phyloP scores from a whole-genome alignment of 2,329 filamentous ascomycete genomes.

The Mycosphaerella sp. region DNA sequence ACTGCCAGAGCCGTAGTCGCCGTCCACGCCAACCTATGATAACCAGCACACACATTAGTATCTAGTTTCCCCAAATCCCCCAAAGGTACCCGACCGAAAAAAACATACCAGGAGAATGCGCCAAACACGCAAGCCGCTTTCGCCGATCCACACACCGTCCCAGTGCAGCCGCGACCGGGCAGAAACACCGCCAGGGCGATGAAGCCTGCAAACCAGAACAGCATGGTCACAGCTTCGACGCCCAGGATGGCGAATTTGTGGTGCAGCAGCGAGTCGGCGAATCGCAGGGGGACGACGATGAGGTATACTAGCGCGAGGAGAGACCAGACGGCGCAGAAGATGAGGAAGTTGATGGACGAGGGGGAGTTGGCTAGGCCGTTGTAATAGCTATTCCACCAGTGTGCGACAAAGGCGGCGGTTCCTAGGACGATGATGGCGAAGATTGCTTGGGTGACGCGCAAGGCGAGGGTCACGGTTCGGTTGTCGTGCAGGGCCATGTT shows the following conservation, averaged over 20 bases:
- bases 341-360: slow-evolving; percentile 63
- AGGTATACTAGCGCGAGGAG: slow-evolving; percentile 65
- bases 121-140: slow-evolving; percentile 62
- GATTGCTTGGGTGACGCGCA: slow-evolving; percentile 61
- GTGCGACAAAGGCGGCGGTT: slow-evolving; percentile 55
- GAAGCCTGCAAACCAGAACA: slow-evolving; percentile 88
- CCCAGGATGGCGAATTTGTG: slow-evolving; percentile 61
- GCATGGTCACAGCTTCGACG: slow-evolving; percentile 65
- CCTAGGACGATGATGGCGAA: slow-evolving; percentile 71
- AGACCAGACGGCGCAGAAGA: slow-evolving; percentile 75
- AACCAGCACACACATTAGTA: background rate
- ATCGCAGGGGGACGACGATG: slow-evolving; percentile 52
- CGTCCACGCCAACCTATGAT: slow-evolving; percentile 47
- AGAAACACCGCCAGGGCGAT: slow-evolving; percentile 67
- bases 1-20: slow-evolving; percentile 46
- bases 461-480: slow-evolving; percentile 47
- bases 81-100: too few species aligned
- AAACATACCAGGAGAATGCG: slow-evolving; percentile 55
- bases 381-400: slow-evolving; percentile 4
- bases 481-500: slow-evolving; percentile 7
- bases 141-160: slow-evolving; percentile 36
- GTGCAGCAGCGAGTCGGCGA: slow-evolving; percentile 43
- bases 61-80: too few species aligned
- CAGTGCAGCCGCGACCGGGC: slow-evolving; percentile 51
- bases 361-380: slow-evolving; percentile 39